A percentile compares a stretch with the other conserved stretches of the same genome.
Conservation (phyloP, 768 basidiomycete species). For the Podaxis sp. region DNA sequence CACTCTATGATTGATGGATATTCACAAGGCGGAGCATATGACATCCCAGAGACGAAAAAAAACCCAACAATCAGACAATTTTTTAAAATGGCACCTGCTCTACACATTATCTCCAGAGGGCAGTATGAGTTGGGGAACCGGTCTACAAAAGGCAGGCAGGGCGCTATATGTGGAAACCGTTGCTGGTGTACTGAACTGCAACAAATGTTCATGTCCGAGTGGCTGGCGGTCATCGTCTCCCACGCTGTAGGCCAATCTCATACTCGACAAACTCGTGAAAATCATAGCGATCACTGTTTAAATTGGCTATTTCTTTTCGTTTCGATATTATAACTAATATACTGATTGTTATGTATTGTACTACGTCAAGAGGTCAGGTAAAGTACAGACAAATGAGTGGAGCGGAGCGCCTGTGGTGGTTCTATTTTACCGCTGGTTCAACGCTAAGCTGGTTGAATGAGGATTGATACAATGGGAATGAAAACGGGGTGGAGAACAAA, state of each 20-base stretch:
- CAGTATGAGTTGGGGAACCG: neutral
- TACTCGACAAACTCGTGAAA: neutral
- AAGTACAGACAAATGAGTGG: conserved; percentile 7
- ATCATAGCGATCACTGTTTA: neutral
- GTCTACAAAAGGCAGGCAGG: conserved; percentile 1
- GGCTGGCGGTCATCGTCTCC: neutral
- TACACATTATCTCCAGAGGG: neutral
- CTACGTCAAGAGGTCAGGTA: neutral
- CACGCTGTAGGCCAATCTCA: neutral
- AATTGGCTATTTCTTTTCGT: neutral
- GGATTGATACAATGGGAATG: neutral
- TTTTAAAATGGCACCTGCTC: neutral
- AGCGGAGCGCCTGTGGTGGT: neutral
- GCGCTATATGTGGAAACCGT: neutral
- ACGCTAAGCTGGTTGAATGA: neutral
- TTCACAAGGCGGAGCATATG: too few species aligned
- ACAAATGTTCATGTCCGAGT: neutral
- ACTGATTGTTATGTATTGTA: neutral
- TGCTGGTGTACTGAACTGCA: neutral
- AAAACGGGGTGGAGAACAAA: neutral
- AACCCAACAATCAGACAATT: too few species aligned
- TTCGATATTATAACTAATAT: neutral
- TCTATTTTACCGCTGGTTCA: neutral
- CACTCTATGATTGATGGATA: too few species aligned
- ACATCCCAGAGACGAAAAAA: too few species aligned